phyloP scores from a whole-genome alignment of 805 yeast species.

The Clavispora asparagi region DNA sequence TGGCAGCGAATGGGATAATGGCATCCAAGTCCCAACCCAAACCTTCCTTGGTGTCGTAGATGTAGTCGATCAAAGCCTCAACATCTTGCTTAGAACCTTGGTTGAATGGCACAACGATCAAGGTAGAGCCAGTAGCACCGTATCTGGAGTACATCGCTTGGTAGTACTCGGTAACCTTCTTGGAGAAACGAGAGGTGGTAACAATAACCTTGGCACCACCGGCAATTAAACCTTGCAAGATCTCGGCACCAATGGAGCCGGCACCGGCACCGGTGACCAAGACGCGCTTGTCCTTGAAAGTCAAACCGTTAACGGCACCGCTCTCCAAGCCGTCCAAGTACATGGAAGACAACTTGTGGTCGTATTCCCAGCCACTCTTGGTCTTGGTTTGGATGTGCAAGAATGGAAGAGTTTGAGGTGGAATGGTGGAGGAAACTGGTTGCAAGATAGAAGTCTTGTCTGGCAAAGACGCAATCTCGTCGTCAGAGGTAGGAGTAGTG shows the following conservation, averaged over 20 bases:
- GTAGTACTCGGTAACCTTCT: slow-evolving; percentile 91
- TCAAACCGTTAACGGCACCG: slow-evolving; percentile 91
- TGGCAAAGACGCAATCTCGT: slow-evolving; percentile 82
- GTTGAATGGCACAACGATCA: slow-evolving; percentile 97
- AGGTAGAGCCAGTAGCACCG: slow-evolving; percentile 88
- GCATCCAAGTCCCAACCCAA: slow-evolving; percentile 97
- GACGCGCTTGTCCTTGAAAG: slow-evolving; percentile 84
- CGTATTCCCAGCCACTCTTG: slow-evolving; percentile 79
- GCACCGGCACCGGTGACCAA: slow-evolving; percentile 98
- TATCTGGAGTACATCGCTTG: slow-evolving; percentile 87
- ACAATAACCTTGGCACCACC: slow-evolving; percentile 98
- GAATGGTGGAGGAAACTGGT: slow-evolving; percentile 69
- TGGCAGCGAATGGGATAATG: slow-evolving; percentile 96
- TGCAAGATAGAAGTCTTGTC: slow-evolving; percentile 62
- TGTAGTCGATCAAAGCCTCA: slow-evolving; percentile 75
- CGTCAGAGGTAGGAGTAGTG: slow-evolving; percentile 39
- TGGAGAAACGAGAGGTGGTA: slow-evolving; percentile 93
- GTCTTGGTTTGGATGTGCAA: slow-evolving; percentile 82
- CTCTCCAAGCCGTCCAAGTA: slow-evolving; percentile 88
- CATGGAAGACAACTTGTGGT: slow-evolving; percentile 65
- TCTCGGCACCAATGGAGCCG: slow-evolving; percentile 97
- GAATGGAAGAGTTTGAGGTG: slow-evolving; percentile 88
- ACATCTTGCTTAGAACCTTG: slow-evolving; percentile 97
- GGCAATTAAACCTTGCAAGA: slow-evolving; percentile 86
- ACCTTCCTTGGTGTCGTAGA: slow-evolving; percentile 86